These are phyloP conservation scores for Stagonosporopsis tanaceti DNA, from an alignment of 2,329 filamentous ascomycete genomes.

Conservation along the genomic window DNA sequence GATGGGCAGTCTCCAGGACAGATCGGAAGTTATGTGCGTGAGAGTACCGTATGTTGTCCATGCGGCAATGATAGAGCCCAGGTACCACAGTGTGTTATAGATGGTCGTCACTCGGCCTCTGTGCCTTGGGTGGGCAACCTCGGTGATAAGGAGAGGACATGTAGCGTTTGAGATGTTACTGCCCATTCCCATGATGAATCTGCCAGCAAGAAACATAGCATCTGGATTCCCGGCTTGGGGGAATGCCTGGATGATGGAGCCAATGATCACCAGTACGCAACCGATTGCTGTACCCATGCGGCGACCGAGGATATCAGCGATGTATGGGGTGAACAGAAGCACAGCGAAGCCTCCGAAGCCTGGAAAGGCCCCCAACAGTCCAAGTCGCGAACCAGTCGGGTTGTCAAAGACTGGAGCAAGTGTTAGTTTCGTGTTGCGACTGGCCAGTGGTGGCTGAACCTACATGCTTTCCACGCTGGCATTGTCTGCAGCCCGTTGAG, in stretches of 20 bases:
- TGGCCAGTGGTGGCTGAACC: slow-evolving; percentile 36
- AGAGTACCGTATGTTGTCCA: slow-evolving; percentile 54
- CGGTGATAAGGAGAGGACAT: slow-evolving; percentile 43
- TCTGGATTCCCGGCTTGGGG: slow-evolving; percentile 53
- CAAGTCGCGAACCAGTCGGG: slow-evolving; percentile 53
- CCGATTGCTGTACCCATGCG: slow-evolving; percentile 63
- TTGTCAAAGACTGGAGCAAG: not conserved
- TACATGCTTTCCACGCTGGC: slow-evolving; percentile 30
- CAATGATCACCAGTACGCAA: slow-evolving; percentile 59
- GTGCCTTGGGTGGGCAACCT: slow-evolving; percentile 41
- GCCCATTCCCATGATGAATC: slow-evolving; percentile 53
- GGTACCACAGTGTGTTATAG: slow-evolving; percentile 15
- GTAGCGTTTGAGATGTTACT: slow-evolving; percentile 62
- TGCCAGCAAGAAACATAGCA: slow-evolving; percentile 57
- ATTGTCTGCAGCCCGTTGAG: slow-evolving; percentile 32
- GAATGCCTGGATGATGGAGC: slow-evolving; percentile 58
- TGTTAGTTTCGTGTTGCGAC: not conserved
- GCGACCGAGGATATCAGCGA: slow-evolving; percentile 53
- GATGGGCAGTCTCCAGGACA: slow-evolving; percentile 23
- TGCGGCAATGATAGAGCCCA: slow-evolving; percentile 23
- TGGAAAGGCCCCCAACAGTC: slow-evolving; percentile 56
- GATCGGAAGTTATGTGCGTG: not conserved
- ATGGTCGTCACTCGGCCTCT: slow-evolving; percentile 35
- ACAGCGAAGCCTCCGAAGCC: slow-evolving; percentile 57
- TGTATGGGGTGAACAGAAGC: slow-evolving; percentile 51